Evolutionary conservation across 2,329 filamentous ascomycete species (phyloP).

Genomic region (Coniosporium tulheliwenetii): DNA sequence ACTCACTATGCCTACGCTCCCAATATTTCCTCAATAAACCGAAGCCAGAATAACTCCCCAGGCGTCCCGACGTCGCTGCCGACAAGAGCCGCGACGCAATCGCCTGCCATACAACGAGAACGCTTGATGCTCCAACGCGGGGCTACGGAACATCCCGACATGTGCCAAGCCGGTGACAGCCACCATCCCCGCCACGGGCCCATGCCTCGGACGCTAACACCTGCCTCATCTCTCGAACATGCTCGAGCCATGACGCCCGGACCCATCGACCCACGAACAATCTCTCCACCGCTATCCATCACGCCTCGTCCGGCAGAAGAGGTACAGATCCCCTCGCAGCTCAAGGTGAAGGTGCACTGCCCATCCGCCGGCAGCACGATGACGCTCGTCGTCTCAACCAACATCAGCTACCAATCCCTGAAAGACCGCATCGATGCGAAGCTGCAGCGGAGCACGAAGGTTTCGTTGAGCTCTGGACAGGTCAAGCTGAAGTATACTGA

Average conservation of each 20-base stretch:
- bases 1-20: slow-evolving; percentile 41
- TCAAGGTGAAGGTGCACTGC: slow-evolving; percentile 92
- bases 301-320: slow-evolving; percentile 3
- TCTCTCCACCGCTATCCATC: slow-evolving; percentile 27
- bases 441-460: slow-evolving; percentile 68
- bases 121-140: slow-evolving; percentile 29
- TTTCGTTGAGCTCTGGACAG: slow-evolving; percentile 67
- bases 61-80: slow-evolving; percentile 42
- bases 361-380: slow-evolving; percentile 66
- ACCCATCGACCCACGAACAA: slow-evolving; percentile 25
- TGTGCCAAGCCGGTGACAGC: slow-evolving; percentile 16
- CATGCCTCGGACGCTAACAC: neutral
- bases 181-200: slow-evolving; percentile 12
- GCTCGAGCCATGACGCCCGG: slow-evolving; percentile 22
- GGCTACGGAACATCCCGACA: slow-evolving; percentile 26
- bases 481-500: slow-evolving; percentile 84
- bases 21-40: slow-evolving; percentile 40
- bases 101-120: slow-evolving; percentile 51
- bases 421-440: slow-evolving; percentile 95
- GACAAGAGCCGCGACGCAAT: slow-evolving; percentile 53
- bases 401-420: slow-evolving; percentile 84
- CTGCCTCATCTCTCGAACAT: neutral
- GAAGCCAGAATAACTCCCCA: slow-evolving; percentile 73
- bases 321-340: slow-evolving; percentile 44
- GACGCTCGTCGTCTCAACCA: slow-evolving; percentile 89